Base-by-base conservation (phyloP, 78 protist genomes). In the Protostelium mycophagum region DNA sequence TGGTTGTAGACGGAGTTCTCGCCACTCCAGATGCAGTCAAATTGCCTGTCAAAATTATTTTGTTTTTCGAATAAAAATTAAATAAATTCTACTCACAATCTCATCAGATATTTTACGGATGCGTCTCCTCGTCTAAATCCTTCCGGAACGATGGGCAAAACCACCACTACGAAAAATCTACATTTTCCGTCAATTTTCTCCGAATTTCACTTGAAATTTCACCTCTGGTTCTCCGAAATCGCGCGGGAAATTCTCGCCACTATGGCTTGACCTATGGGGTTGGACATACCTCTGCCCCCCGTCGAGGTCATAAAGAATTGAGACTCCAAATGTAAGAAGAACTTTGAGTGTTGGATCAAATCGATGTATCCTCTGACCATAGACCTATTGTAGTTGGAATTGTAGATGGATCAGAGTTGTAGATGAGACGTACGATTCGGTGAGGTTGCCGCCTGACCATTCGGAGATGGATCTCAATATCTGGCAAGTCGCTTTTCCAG, bases 281-380 rank as follows among this genome's bases (percentile, higher is more conserved):
- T 93, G 88, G 85, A 84, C 34, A 90, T 90, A n/a, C 87, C 37
- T 1, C 83, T 86, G 25, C 91, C 92, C 73, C 93, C 91, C 87
- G 91, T 87, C 23, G 63, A 31, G n/a, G 92, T 90, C 1, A 94
- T 89, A 63, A 96, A 94, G 35, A 91, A 96, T 36, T 94, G 94
- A 34, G 92, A 85, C 84, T 94, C 96, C 35, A 95, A 94, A 28
- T 95, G 94, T 16, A 95, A 35, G 84, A 91, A 95, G 51, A 93
- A 89, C 35, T 90, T 73, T n/a, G 96, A 38, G 38, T n/a, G 36
- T 37, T 28, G 73, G 38, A 95, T 95, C 38, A 91, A 37, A n/a
- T 16, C 31, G 1, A 94, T 28, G 37, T 86, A 92, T 51, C 73
- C 73, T 16, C 16, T 5, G 16, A 25, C 31, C 73, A 51, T 51